A percentile compares a stretch with the other conserved stretches of the same genome.
phyloP scores from a whole-genome alignment of 139 green algal species.

The Chloropicon primus region DNA sequence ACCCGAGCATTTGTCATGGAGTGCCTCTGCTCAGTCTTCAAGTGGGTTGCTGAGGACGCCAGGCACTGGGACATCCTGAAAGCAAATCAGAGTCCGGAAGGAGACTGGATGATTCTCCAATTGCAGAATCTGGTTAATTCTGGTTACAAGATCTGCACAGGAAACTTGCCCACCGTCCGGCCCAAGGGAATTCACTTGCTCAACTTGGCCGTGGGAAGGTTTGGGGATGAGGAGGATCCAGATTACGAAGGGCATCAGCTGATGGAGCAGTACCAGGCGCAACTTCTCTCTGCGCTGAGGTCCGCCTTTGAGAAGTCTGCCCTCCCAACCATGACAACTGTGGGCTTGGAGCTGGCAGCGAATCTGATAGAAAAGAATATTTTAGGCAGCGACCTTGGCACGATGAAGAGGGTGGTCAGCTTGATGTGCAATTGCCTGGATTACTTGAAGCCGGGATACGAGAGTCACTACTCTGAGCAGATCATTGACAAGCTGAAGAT shows the following conservation, averaged over 20 bases:
- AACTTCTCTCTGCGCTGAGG: conserved; percentile 55
- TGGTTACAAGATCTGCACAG: conserved; percentile 8
- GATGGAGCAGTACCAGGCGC: conserved; percentile 62
- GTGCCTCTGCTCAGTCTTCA: not conserved
- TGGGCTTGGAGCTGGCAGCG: not conserved
- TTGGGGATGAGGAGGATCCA: conserved; percentile 18
- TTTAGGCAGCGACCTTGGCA: not conserved
- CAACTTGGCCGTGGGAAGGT: conserved; percentile 18
- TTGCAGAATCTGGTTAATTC: not conserved
- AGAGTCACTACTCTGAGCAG: not conserved
- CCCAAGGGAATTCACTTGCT: conserved; percentile 21
- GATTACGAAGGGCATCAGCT: conserved; percentile 27
- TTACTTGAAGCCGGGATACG: not conserved
- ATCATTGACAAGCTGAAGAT: not conserved
- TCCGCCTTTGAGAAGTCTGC: conserved; percentile 4
- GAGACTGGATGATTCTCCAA: not conserved
- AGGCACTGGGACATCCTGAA: not conserved
- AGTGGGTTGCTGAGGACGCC: not conserved
- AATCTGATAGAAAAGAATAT: not conserved
- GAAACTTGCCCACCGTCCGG: conserved; percentile 18
- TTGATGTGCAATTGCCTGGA: not conserved
- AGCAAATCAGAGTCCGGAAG: not conserved
- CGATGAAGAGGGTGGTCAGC: not conserved
- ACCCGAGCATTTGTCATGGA: not conserved
- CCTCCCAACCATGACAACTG: not conserved